Base-by-base conservation (phyloP, 495 filamentous ascomycete genomes). In the Aspergillus leporis region DNA sequence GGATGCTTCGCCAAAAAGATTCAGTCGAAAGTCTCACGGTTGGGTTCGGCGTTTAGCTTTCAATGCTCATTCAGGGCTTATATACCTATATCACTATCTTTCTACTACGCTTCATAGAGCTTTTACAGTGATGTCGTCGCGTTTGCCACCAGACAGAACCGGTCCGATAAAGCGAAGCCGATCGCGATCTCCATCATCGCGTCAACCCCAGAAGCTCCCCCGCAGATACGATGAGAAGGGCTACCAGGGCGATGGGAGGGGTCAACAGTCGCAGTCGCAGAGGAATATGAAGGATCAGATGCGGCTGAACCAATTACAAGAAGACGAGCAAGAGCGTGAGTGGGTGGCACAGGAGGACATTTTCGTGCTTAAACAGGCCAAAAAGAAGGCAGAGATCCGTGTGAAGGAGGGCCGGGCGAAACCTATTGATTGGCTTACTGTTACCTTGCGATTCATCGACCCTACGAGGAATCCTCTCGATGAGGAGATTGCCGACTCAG, bases 361-460 rank as follows among this genome's bases (percentile, higher is more conserved):
- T 53, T 99, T 99, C 67, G 94, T 99, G 21, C 78, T 99, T 61
- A 92, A 93, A 71, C 94, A 99, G 71, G 89, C 94, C 25, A 98
- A 97, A 77, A 98, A 95, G 78, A 98, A 97, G 78, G 93, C 94
- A 38, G 90, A 92, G 65, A 96, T 99, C 56, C 87, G 94, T 6
- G 92, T 98, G n/a, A 90, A 92, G 61, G 93, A 95, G 72, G 90
- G 88, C 14, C 86, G 94, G 58, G 93, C 93, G 51, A 92, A 90
- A 70, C 90, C 93, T 13, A 93, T 98, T 70, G 94, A 99, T 76
- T 95, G 91, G 86, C 83, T 99, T 41, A 92, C 95, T 0, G 93
- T 97, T 56, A 96, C 87, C 54, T 74, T 99, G 40, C 86, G 91
- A 50, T 87, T 93, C 48, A 87, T 97, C 52, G 95, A 98, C 70